A percentile compares a stretch with the other conserved stretches of the same genome.
Evolutionary conservation across 2,329 filamentous ascomycete species (phyloP).

Genomic region (Pseudogymnoascus sp.): DNA sequence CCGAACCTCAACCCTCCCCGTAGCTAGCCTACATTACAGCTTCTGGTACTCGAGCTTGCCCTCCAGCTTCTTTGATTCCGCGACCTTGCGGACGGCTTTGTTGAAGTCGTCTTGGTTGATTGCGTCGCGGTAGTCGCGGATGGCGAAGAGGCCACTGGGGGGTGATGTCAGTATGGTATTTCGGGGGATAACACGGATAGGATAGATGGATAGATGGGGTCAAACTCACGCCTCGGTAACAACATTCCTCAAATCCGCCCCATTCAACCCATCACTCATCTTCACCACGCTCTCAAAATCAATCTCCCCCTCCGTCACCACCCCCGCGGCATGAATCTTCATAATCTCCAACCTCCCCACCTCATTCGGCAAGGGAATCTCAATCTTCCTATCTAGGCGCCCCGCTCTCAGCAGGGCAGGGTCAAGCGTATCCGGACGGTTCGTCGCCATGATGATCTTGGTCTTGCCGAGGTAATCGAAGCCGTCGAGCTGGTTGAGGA

Average conservation of each 20-base stretch:
- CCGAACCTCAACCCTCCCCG: neutral
- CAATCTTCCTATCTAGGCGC: constrained; percentile 93
- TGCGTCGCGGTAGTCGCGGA: constrained; percentile 94
- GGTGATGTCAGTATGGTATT: constrained; percentile 25
- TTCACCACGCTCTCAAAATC: constrained; percentile 99
- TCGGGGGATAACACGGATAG: neutral
- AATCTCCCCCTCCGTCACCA: constrained; percentile 87
- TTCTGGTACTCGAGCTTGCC: constrained; percentile 98
- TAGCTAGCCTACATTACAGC: constrained; percentile 48
- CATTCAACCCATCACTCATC: constrained; percentile 98
- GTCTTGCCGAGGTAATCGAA: constrained; percentile 99
- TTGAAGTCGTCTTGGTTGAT: constrained; percentile 99
- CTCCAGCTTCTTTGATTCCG: constrained; percentile 95
- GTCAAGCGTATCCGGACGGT: constrained; percentile 92
- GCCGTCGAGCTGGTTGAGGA: constrained; percentile 96
- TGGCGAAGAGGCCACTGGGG: constrained; percentile 81
- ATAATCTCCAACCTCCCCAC: constrained; percentile 93
- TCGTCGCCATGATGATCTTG: constrained; percentile 99
- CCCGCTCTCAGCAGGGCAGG: constrained; percentile 87
- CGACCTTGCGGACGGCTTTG: constrained; percentile 96
- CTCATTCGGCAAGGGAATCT: constrained; percentile 95
- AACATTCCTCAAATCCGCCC: constrained; percentile 93
- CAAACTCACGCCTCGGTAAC: constrained; percentile 87
- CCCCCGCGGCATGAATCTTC: constrained; percentile 89
- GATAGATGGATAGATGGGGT: too few relatives aligned